These are phyloP conservation scores for Rhododendron henanense DNA, from an alignment of 148 eudicot species.

Conservation along the genomic window DNA sequence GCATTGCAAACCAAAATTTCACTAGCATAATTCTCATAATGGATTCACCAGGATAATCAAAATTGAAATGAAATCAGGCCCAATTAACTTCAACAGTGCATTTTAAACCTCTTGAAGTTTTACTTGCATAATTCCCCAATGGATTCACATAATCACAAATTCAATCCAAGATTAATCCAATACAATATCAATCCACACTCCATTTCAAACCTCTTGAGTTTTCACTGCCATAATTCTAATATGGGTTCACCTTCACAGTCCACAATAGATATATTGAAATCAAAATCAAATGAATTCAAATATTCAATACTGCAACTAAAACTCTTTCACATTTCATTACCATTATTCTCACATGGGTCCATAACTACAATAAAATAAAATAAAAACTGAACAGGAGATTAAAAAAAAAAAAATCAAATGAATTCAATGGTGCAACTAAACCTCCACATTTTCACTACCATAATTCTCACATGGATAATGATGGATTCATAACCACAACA, in stretches of 20 bases:
- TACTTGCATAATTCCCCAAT: constrained; percentile 9
- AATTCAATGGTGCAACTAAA: background rate
- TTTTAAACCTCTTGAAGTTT: constrained; percentile 47
- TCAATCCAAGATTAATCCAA: background rate
- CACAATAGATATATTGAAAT: background rate
- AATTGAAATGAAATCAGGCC: background rate
- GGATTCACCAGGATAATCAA: background rate
- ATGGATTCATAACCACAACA: background rate
- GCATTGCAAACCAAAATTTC: background rate
- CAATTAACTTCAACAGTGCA: background rate
- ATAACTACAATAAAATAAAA: background rate
- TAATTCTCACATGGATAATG: background rate
- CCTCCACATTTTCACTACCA: background rate
- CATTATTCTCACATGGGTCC: background rate
- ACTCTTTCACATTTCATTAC: background rate
- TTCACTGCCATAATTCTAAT: background rate
- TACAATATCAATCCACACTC: background rate
- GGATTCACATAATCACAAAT: background rate
- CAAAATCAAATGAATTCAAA: background rate
- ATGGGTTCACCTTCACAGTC: background rate
- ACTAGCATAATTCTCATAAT: background rate
- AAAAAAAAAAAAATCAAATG: too few relatives aligned
- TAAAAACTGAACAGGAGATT: background rate
- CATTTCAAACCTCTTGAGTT: background rate
- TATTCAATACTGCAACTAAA: background rate